Conservation (phyloP, 306 rosid genomes). For the Medicago ruthenica region DNA sequence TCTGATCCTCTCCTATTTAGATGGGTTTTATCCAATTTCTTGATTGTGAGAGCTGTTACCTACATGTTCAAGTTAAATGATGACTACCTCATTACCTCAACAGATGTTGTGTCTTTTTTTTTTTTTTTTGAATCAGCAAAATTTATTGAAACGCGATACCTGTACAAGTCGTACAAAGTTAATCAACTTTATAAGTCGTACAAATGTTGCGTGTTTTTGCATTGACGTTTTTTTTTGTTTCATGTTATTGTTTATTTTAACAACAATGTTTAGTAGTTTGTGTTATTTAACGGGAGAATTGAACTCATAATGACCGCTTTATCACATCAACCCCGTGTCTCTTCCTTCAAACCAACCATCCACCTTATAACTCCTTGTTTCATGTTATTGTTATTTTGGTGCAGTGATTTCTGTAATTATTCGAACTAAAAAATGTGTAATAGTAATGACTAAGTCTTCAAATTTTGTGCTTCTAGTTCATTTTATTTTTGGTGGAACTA, state of each 20-base stretch:
- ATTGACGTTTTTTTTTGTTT: not conserved
- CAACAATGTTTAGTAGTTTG: not conserved
- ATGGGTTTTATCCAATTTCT: not conserved
- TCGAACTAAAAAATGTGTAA: not conserved
- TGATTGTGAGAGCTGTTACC: constrained; percentile 4
- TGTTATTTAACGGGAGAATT: not conserved
- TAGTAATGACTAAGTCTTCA: not conserved
- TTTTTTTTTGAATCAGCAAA: no score
- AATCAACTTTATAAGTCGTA: no score
- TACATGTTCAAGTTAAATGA: constrained; percentile 2
- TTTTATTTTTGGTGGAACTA: constrained; percentile 6
- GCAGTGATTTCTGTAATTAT: not conserved
- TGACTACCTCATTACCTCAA: constrained; percentile 14
- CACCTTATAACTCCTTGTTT: constrained; percentile 1
- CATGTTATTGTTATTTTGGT: not conserved
- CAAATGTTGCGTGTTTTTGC: no score
- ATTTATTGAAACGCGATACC: no score
- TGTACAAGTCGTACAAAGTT: no score
- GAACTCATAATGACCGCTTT: not conserved
- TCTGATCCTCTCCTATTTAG: constrained; percentile 19
- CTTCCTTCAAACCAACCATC: not conserved
- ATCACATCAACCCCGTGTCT: not conserved
- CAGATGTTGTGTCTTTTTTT: not conserved
- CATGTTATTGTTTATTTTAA: not conserved
- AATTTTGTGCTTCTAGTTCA: constrained; percentile 29